These are phyloP conservation scores for Xylaria sp. DNA, from an alignment of 2,329 filamentous ascomycete species.

Conservation along the genomic window DNA sequence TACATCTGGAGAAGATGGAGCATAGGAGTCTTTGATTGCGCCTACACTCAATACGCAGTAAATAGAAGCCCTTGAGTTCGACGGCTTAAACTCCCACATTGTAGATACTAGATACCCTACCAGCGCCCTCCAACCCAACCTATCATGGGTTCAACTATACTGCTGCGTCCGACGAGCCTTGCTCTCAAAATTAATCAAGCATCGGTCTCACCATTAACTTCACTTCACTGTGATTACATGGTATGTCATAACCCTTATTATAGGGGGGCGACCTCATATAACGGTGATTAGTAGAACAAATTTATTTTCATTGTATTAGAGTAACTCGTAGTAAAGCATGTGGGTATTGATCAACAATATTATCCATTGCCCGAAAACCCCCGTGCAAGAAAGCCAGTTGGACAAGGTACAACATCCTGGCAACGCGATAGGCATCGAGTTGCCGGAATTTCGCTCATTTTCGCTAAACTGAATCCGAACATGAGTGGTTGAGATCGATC, in stretches of 20 bases:
- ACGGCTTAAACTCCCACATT: too few species aligned
- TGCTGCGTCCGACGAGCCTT: neutral
- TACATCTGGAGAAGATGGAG: conserved; percentile 54
- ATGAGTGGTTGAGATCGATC: conserved; percentile 27
- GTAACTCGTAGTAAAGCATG: conserved; percentile 37
- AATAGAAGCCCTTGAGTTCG: neutral
- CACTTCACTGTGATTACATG: neutral
- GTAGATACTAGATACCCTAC: neutral
- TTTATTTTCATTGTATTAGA: conserved; percentile 38
- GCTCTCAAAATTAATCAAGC: neutral
- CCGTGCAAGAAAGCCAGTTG: conserved; percentile 27
- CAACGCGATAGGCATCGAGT: conserved; percentile 12
- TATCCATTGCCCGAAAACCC: conserved; percentile 31
- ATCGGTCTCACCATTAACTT: neutral
- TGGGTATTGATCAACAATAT: conserved; percentile 34
- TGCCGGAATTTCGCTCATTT: conserved; percentile 23
- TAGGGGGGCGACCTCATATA: neutral
- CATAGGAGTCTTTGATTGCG: conserved; percentile 13
- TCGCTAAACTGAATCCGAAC: conserved; percentile 26
- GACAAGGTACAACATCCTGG: conserved; percentile 22
- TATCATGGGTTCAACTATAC: neutral
- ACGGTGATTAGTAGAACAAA: conserved; percentile 24
- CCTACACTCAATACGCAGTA: neutral
- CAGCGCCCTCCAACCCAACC: neutral
- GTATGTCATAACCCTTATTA: neutral